Conservation (phyloP, 495 filamentous ascomycete genomes). For the Penicillium subrubescens region DNA sequence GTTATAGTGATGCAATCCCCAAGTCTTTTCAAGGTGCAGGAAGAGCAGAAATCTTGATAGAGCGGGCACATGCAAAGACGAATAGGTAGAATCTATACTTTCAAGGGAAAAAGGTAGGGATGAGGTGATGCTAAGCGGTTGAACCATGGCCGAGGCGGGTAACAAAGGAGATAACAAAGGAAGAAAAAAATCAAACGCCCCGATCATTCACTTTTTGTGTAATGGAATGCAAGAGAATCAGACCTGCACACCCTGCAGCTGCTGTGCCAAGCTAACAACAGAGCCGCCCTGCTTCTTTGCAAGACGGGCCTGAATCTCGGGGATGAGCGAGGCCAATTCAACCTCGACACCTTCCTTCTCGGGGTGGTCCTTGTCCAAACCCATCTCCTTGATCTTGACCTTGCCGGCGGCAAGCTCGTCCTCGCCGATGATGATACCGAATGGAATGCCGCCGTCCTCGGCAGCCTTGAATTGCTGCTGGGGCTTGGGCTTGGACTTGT, state of each 20-base stretch:
- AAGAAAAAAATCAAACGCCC: slow-evolving; percentile 20
- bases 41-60: not conserved
- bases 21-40: no score
- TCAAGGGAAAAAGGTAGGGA: not conserved
- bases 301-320: slow-evolving; percentile 58
- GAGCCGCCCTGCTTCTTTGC: slow-evolving; percentile 25
- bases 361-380: slow-evolving; percentile 73
- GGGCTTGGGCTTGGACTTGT: slow-evolving; percentile 78
- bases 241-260: slow-evolving; percentile 27
- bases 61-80: not conserved
- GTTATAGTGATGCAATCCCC: not conserved
- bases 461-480: slow-evolving; percentile 79
- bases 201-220: slow-evolving; percentile 14
- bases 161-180: slow-evolving; percentile 1
- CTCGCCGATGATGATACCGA: slow-evolving; percentile 77
- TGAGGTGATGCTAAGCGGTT: not conserved
- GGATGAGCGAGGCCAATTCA: slow-evolving; percentile 57
- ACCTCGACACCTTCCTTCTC: slow-evolving; percentile 86
- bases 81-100: slow-evolving; percentile 1
- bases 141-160: not conserved
- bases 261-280: slow-evolving; percentile 25
- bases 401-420: slow-evolving; percentile 75
- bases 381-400: slow-evolving; percentile 84
- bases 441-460: slow-evolving; percentile 69
- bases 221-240: slow-evolving; percentile 8